Percentiles rank a stretch among this genome's conserved stretches.
Evolutionary conservation across 805 yeast genomes (phyloP).

Genomic region (Wickerhamomyces queroliae): DNA sequence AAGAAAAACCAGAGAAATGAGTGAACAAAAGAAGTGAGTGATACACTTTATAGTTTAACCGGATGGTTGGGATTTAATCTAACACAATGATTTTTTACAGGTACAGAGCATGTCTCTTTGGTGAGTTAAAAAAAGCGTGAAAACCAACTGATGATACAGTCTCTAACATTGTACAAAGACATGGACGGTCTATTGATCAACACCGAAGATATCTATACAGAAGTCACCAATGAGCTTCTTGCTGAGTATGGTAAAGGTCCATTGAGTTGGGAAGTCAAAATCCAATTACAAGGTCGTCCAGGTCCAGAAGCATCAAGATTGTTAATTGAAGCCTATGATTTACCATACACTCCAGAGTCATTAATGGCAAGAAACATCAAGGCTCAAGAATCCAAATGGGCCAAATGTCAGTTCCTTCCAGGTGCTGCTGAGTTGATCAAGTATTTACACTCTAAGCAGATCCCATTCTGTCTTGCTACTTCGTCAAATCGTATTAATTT

Average conservation of each 20-base stretch:
- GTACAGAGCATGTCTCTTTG: slow-evolving; percentile 67
- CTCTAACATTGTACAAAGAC: slow-evolving; percentile 31
- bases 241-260: slow-evolving; percentile 70
- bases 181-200: slow-evolving; percentile 95
- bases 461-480: slow-evolving; percentile 91
- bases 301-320: slow-evolving; percentile 67
- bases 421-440: slow-evolving; percentile 74
- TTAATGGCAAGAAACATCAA: slow-evolving; percentile 44
- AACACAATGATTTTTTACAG: slow-evolving; percentile 4
- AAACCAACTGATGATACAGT: not conserved
- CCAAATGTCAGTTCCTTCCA: slow-evolving; percentile 60
- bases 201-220: slow-evolving; percentile 89
- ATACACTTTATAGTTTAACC: not conserved
- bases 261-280: slow-evolving; percentile 85
- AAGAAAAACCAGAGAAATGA: not conserved
- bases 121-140: slow-evolving; percentile 29
- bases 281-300: slow-evolving; percentile 86
- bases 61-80: too few species aligned
- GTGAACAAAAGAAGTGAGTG: not conserved
- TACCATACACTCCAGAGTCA: slow-evolving; percentile 66
- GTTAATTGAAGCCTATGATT: slow-evolving; percentile 60
- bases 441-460: slow-evolving; percentile 39
- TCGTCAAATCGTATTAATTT: slow-evolving; percentile 64
- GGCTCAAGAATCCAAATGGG: slow-evolving; percentile 45
- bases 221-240: slow-evolving; percentile 62